Evolutionary conservation across 345 rosid genomes (phyloP).

Genomic region (Melastoma malabathricum): DNA sequence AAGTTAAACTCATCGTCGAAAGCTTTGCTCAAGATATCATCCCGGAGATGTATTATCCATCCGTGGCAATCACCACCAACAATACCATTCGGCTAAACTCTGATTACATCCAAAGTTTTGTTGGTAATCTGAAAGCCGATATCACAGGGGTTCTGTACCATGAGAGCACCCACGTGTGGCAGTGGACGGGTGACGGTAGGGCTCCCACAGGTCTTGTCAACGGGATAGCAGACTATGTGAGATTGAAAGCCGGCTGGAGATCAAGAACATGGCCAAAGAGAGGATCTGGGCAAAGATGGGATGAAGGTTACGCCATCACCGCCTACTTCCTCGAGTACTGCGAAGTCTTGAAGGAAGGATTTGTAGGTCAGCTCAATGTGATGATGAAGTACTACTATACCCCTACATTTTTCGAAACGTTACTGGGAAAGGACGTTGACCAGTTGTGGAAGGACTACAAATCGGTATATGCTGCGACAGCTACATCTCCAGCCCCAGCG

Average conservation of each 20-base stretch:
- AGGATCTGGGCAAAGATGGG: conserved; percentile 2
- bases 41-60: neutral
- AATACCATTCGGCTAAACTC: neutral
- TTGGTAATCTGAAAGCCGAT: neutral
- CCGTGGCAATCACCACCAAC: neutral
- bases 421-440: neutral
- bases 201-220: neutral
- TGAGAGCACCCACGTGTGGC: neutral
- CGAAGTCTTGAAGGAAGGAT: neutral
- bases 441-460: neutral
- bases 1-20: neutral
- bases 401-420: neutral
- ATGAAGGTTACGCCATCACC: neutral
- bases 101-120: neutral
- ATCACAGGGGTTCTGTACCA: conserved; percentile 2
- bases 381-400: conserved; percentile 1
- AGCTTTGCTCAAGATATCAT: neutral
- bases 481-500: neutral
- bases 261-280: neutral
- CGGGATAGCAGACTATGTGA: neutral
- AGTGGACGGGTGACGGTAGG: neutral
- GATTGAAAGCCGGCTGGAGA: neutral
- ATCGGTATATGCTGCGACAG: neutral
- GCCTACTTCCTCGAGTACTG: conserved; percentile 4
- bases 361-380: conserved; percentile 1